phyloP scores from a whole-genome alignment of 225 moss, liverwort and hornwort genomes.

The Rhytidiadelphus loreus region DNA sequence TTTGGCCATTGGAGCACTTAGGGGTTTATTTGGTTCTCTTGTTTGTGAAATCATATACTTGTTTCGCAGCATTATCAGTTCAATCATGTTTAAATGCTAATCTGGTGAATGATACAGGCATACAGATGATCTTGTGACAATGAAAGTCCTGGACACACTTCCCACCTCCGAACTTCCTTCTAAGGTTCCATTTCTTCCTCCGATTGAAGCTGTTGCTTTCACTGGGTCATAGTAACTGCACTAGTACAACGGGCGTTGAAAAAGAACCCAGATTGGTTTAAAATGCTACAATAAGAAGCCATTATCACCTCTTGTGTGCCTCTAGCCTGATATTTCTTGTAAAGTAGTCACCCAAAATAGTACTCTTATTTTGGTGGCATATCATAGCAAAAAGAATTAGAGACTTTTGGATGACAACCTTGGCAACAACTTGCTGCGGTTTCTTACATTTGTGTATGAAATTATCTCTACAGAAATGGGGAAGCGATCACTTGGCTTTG shows the following conservation, averaged over 20 bases:
- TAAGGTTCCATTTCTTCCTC: slow-evolving; percentile 23
- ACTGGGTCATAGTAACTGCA: not conserved
- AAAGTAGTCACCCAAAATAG: not conserved
- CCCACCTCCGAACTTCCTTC: slow-evolving; percentile 45
- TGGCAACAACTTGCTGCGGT: not conserved
- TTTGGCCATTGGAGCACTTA: not conserved
- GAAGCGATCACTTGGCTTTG: slow-evolving; percentile 92
- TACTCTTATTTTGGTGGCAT: not conserved
- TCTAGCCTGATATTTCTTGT: not conserved
- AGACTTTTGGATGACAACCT: not conserved
- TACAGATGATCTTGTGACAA: slow-evolving; percentile 60
- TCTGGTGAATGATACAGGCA: slow-evolving; percentile 51
- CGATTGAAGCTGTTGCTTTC: not conserved
- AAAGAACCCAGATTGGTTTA: not conserved
- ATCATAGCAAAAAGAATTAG: not conserved
- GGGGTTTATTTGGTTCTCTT: not conserved
- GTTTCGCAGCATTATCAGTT: not conserved
- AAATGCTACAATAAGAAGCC: not conserved
- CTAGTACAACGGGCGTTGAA: not conserved
- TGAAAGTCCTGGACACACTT: slow-evolving; percentile 74
- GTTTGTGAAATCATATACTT: not conserved
- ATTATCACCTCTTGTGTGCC: not conserved
- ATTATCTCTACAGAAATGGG: slow-evolving; percentile 66
- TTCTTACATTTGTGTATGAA: not conserved
- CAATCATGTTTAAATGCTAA: not conserved